Base-by-base conservation (phyloP, 2,329 filamentous ascomycete species). In the Fusarium devonianum region DNA sequence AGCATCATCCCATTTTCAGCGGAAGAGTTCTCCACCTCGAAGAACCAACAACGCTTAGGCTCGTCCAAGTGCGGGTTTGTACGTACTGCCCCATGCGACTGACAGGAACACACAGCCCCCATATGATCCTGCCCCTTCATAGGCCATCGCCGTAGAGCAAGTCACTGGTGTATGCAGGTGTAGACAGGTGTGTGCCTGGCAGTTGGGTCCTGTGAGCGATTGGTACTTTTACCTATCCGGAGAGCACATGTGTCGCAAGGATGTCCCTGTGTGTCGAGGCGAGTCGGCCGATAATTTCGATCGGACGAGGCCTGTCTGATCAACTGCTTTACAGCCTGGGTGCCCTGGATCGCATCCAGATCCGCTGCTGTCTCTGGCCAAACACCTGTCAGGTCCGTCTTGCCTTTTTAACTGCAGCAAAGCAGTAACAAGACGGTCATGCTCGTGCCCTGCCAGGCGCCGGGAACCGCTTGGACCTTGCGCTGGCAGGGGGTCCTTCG, bases 41-140 rank as follows among this genome's bases (percentile, higher is more conserved):
- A 53, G 42, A 57, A 49, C 56, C 56, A 57, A 57, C 56, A 57
- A 30, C n/a, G 40, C 46, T 53, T 52, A 38, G 34, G 45, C 40
- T 30, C 39, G 49, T 51, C 33, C 30, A 40, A 56, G 39, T 35
- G 32, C 22, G 34, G 22, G 11, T n/a, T n/a, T n/a, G n/a, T n/a
- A n/a, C n/a, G n/a, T 32, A 8, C 14, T 46, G 25, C 19, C 23
- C 49, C 39, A 32, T 47, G 16, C 18, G 34, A 29, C 36, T 35
- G 25, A 32, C 29, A 50, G 47, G 46, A 44, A 28, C 30, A 38
- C 56, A 60, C 51, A 56, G 56, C 51, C 56, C 47, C 56, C 36
- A 34, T 33, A 36, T 40, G 32, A 37, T 17, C 21, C 44, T 42
- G n/a, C n/a, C n/a, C n/a, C n/a, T n/a, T n/a, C n/a, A n/a, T n/a